A percentile compares a stretch with the other conserved stretches of the same genome.
Conservation (phyloP, 345 rosid genomes). For the Syzygium jambos region DNA sequence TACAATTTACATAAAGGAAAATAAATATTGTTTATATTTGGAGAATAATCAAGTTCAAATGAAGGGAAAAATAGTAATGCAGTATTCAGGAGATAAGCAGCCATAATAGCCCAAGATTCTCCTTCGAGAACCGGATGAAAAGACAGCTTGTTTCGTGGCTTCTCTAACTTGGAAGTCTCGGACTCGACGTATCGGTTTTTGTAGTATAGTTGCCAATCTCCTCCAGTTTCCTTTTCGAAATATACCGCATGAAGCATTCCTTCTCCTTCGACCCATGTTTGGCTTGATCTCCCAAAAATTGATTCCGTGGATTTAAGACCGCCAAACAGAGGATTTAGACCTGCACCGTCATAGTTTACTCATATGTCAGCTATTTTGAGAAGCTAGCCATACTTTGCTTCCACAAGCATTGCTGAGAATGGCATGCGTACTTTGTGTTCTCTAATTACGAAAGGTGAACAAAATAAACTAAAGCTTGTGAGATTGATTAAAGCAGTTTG, state of each 20-base stretch:
- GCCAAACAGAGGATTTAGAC: constrained; percentile 45
- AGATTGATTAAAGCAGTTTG: not conserved
- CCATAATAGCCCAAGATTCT: not conserved
- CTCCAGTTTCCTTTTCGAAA: constrained; percentile 14
- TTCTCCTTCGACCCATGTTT: constrained; percentile 45
- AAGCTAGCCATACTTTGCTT: not conserved
- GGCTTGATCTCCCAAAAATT: constrained; percentile 32
- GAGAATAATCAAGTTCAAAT: not conserved
- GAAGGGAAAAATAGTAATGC: not conserved
- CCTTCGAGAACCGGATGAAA: not conserved
- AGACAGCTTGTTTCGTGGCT: not conserved
- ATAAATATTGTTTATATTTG: not conserved
- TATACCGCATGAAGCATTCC: constrained; percentile 57
- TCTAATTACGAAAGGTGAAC: not conserved
- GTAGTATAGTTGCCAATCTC: constrained; percentile 26
- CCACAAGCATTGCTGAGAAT: not conserved
- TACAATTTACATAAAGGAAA: not conserved
- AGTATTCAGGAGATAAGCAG: not conserved
- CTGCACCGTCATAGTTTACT: constrained; percentile 14
- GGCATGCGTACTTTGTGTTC: not conserved
- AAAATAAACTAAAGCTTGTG: constrained; percentile 8
- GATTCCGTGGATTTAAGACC: constrained; percentile 27
- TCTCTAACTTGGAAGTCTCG: constrained; percentile 29
- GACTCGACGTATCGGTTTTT: constrained; percentile 38
- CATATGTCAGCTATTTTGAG: not conserved